Conservation (phyloP, 176 grass and related monocot species). For the Carex scoparia region DNA sequence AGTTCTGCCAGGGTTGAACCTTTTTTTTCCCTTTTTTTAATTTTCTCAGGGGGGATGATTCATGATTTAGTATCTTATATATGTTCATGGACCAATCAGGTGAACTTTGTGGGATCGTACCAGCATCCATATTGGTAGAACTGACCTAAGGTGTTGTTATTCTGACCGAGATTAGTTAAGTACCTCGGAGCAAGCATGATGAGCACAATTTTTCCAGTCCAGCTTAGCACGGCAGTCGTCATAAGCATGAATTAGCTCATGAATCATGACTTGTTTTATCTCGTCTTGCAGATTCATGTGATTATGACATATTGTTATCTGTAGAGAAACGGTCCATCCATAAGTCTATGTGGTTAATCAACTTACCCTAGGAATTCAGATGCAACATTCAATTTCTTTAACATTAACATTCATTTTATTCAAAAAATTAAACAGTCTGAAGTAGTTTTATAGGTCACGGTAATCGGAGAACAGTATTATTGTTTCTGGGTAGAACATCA, state of each 20-base stretch:
- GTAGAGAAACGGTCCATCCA: constrained; percentile 14
- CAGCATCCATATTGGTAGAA: not conserved
- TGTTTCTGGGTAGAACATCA: too few relatives aligned
- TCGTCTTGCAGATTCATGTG: constrained; percentile 52
- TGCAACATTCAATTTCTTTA: too few relatives aligned
- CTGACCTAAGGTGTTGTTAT: not conserved
- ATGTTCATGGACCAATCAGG: not conserved
- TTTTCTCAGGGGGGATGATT: not conserved
- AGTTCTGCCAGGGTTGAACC: not conserved
- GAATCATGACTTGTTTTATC: constrained; percentile 73
- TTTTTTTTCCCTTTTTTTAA: too few relatives aligned
- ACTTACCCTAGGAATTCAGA: not conserved
- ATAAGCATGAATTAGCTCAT: constrained; percentile 92
- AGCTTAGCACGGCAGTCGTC: constrained; percentile 78
- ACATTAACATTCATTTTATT: not conserved
- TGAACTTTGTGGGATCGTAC: not conserved
- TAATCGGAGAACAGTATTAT: not conserved
- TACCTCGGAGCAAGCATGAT: constrained; percentile 98
- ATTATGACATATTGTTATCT: constrained; percentile 86
- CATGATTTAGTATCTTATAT: not conserved
- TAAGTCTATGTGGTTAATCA: not conserved
- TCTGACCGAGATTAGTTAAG: not conserved
- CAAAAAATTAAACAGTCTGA: not conserved
- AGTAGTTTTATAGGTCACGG: not conserved
- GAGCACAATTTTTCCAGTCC: constrained; percentile 81